These are phyloP conservation scores for Populus pruinosa DNA, from an alignment of 345 rosid genomes.

Conservation along the genomic window DNA sequence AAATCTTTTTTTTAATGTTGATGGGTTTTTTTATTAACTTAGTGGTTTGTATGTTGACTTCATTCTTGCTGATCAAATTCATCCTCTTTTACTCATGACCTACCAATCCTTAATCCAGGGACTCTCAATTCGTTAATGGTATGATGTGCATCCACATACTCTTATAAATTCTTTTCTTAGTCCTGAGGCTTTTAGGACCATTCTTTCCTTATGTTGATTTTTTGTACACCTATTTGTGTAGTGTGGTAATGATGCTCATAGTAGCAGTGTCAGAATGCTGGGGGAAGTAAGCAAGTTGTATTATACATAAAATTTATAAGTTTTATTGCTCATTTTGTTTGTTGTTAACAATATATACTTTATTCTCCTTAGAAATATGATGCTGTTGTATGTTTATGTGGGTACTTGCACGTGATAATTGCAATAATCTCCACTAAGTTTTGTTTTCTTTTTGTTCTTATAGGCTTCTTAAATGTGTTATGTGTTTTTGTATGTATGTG, in stretches of 20 bases:
- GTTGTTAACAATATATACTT: not conserved
- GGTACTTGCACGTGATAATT: not conserved
- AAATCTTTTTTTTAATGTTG: constrained; percentile 6
- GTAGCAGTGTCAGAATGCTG: constrained; percentile 77
- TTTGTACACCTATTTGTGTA: constrained; percentile 32
- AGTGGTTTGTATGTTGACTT: constrained; percentile 24
- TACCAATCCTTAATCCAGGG: constrained; percentile 43
- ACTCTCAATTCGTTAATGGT: constrained; percentile 99
- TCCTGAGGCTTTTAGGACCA: not conserved
- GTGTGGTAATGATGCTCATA: constrained; percentile 83
- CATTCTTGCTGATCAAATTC: constrained; percentile 26
- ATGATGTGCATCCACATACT: constrained; percentile 30
- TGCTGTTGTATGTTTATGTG: not conserved
- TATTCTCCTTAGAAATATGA: not conserved
- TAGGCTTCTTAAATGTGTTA: constrained; percentile 76
- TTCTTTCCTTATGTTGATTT: not conserved
- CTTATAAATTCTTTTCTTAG: constrained; percentile 11
- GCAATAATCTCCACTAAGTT: constrained; percentile 6
- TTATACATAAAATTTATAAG: constrained; percentile 5
- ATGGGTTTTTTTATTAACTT: constrained; percentile 7
- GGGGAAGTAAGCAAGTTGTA: constrained; percentile 95
- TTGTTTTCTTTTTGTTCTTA: constrained; percentile 19
- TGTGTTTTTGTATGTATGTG: not conserved
- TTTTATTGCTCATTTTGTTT: constrained; percentile 10
- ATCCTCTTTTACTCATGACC: constrained; percentile 11